Base-by-base conservation (phyloP, 352 stramenopile genomes). In the Phytophthora citricola region DNA sequence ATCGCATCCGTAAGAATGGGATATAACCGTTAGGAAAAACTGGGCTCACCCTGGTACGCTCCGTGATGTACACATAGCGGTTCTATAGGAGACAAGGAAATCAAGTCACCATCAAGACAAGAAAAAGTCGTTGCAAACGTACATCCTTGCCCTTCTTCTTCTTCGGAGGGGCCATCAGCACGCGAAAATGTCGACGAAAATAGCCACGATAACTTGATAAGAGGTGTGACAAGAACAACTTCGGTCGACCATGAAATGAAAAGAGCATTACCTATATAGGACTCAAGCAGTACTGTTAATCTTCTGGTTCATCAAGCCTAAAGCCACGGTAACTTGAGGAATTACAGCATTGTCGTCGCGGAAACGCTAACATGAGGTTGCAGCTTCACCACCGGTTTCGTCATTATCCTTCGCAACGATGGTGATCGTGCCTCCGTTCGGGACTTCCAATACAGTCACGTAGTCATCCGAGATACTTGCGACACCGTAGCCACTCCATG, bases 31-130 rank as follows among this genome's bases (percentile, higher is more conserved):
- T 34, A 34, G 17, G 47, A n/a, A 40, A 32, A 58, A 24, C 9
- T 8, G 3, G 41, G n/a, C 76, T 58, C 64, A 92, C 85, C 22
- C 80, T 71, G 8, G 71, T 84, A 14, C 83, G 80, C 58, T 93
- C 85, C 6, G 85, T 93, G 63, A 93, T 92, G 64, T 88, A 91
- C 48, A 93, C 83, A 63, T 89, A 76, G 1, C 81, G 79, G 52
- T 80, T 85, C 81, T 90, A 55, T 36, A 36, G 29, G 9, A 10
- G 9, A 4, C 31, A 36, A 36, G 10, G 31, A 2, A 14, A 36
- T 12, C 10, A 1, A 36, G 31, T 14, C 31, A 36, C 10, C 31
- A 12, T 10, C 7, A 34, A 34, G 6, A 10, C 9, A 36, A 12
- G 31, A 36, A 14, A 4, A 36, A 36, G 31, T 9, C 10, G 31